phyloP scores from a whole-genome alignment of 257 asterid genomes.

The Prunella vulgaris region DNA sequence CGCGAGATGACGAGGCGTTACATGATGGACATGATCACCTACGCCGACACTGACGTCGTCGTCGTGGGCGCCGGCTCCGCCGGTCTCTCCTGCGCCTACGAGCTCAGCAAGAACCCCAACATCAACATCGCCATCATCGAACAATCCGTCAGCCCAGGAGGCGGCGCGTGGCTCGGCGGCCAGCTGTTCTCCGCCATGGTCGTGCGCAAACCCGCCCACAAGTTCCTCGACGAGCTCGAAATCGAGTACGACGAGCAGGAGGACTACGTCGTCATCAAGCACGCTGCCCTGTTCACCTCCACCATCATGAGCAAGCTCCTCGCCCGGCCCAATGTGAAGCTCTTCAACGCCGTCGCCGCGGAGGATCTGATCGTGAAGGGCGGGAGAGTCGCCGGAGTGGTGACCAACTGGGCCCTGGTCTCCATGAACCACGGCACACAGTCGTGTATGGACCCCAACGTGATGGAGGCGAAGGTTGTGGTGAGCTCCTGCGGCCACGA shows the following conservation, averaged over 20 bases:
- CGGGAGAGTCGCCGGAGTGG: constrained; percentile 77
- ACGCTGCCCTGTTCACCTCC: constrained; percentile 88
- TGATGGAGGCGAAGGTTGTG: constrained; percentile 82
- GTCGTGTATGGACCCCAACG: constrained; percentile 94
- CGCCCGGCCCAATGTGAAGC: constrained; percentile 79
- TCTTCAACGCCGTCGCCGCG: constrained; percentile 92
- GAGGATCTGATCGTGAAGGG: constrained; percentile 84
- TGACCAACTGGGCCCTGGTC: constrained; percentile 89
- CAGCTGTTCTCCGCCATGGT: constrained; percentile 93
- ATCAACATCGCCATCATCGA: constrained; percentile 68
- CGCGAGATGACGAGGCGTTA: constrained; percentile 84
- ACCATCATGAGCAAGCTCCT: constrained; percentile 89
- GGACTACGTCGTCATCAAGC: constrained; percentile 86
- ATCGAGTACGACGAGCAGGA: constrained; percentile 76
- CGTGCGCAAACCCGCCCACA: constrained; percentile 84
- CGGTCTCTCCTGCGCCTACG: constrained; percentile 86
- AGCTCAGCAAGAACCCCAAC: constrained; percentile 69
- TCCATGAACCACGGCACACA: constrained; percentile 91
- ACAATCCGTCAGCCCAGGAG: constrained; percentile 92
- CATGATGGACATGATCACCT: constrained; percentile 85
- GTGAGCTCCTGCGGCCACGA: constrained; percentile 97
- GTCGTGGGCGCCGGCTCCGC: constrained; percentile 86
- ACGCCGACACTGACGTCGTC: constrained; percentile 82
- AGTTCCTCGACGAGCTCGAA: constrained; percentile 72
- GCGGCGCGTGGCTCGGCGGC: constrained; percentile 97